phyloP scores from a whole-genome alignment of 179 eudicot species.

The Spergularia azorica region DNA sequence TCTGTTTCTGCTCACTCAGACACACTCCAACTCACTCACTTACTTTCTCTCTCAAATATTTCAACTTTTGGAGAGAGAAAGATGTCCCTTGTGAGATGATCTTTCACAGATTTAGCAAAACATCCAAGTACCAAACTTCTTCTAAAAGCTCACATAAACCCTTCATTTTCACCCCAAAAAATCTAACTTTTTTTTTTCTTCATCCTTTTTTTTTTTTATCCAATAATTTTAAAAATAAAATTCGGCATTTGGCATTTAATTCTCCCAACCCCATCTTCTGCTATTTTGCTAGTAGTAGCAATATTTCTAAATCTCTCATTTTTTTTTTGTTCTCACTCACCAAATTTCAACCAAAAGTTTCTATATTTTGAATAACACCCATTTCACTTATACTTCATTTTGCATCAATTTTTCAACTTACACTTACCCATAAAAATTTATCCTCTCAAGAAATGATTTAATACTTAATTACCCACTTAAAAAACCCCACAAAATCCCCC shows the following conservation, averaged over 20 bases:
- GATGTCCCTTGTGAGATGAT: constrained; percentile 14
- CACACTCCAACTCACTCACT: too few relatives aligned
- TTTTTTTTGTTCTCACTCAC: neutral
- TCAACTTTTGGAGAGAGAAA: neutral
- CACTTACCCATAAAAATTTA: neutral
- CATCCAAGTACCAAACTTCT: constrained; percentile 25
- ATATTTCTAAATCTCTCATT: neutral
- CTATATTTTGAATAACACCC: constrained; percentile 21
- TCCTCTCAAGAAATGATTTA: neutral
- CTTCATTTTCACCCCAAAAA: constrained; percentile 14
- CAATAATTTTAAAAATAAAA: neutral
- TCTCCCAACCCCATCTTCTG: too few relatives aligned
- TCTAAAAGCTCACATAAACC: neutral
- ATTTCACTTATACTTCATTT: constrained; percentile 12
- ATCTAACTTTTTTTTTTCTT: neutral
- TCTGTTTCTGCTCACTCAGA: neutral
- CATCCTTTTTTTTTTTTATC: neutral
- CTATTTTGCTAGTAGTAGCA: constrained; percentile 3
- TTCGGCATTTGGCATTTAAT: too few relatives aligned
- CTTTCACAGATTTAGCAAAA: constrained; percentile 38
- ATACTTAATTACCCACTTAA: neutral
- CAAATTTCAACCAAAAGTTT: constrained; percentile 4
- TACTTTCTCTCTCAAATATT: too few relatives aligned
- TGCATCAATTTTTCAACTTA: neutral
- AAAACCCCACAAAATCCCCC: neutral